These are phyloP conservation scores for Coccomyxa subellipsoidea DNA, from an alignment of 163 green algal species.

Conservation along the genomic window DNA sequence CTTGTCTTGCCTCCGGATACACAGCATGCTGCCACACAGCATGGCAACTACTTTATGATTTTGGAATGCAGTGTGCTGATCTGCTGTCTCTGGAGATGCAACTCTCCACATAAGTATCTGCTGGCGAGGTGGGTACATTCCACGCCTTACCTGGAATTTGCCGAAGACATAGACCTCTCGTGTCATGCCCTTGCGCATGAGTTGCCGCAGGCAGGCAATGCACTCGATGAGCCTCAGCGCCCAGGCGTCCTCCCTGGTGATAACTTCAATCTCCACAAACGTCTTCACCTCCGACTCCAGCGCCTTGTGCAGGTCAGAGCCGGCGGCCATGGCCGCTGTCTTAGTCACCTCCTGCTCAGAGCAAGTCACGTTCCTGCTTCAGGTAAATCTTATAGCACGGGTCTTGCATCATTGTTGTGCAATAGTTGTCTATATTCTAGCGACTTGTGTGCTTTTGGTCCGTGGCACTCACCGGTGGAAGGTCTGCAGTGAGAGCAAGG, in stretches of 20 bases:
- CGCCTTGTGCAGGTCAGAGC: neutral
- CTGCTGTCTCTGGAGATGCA: no score
- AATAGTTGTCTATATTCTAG: no score
- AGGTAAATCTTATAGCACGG: no score
- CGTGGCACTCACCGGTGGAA: neutral
- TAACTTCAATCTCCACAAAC: neutral
- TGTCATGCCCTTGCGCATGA: conserved; percentile 4
- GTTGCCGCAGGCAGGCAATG: neutral
- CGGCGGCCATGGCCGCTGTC: conserved; percentile 7
- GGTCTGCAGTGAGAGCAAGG: neutral
- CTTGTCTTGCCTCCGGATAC: no score
- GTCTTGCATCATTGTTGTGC: no score
- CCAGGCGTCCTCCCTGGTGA: conserved; percentile 12
- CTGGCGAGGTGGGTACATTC: neutral
- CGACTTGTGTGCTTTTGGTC: no score
- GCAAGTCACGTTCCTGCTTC: no score
- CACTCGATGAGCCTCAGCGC: conserved; percentile 11
- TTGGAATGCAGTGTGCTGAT: no score
- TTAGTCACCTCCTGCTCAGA: conserved; percentile 10
- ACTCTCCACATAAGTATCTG: no score
- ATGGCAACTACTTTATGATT: no score
- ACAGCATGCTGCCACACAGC: no score
- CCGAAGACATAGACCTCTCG: conserved; percentile 18
- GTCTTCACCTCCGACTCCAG: conserved; percentile 8
- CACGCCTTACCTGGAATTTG: neutral